A percentile compares a stretch with the other conserved stretches of the same genome.
Conservation (phyloP, 805 yeast genomes). For the Cyberlindnera mycetangii region DNA sequence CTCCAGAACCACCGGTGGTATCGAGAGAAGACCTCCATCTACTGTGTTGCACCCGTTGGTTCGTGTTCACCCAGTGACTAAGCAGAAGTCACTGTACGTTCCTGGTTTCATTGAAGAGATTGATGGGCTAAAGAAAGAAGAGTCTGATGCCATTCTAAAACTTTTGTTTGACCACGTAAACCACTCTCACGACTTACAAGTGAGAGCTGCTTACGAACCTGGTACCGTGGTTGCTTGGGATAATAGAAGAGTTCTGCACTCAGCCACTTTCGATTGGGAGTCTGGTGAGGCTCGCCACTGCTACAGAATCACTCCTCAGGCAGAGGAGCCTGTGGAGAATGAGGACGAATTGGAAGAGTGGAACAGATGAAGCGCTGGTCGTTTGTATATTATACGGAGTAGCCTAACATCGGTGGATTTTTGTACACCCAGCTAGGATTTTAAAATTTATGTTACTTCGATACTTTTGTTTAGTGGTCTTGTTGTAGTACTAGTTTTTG, state of each 20-base stretch:
- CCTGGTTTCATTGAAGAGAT: slow-evolving; percentile 66
- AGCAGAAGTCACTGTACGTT: slow-evolving; percentile 54
- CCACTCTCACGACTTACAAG: slow-evolving; percentile 57
- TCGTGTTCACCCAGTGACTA: slow-evolving; percentile 70
- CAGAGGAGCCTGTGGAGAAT: slow-evolving; percentile 62
- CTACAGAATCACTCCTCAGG: slow-evolving; percentile 68
- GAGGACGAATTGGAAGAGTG: slow-evolving; percentile 36
- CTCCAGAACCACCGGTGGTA: slow-evolving; percentile 53
- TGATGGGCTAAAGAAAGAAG: slow-evolving; percentile 70
- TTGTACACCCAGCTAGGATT: no score
- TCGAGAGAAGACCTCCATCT: slow-evolving; percentile 63
- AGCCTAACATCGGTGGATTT: no score
- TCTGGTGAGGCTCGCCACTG: slow-evolving; percentile 67
- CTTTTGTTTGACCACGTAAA: slow-evolving; percentile 55
- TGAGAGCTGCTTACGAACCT: slow-evolving; percentile 70
- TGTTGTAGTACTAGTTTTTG: no score
- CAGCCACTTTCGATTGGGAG: slow-evolving; percentile 72
- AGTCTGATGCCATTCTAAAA: slow-evolving; percentile 57
- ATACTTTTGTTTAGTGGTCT: no score
- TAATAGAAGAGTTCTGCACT: slow-evolving; percentile 66
- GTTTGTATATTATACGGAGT: no score
- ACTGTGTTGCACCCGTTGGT: slow-evolving; percentile 62
- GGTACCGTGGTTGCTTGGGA: slow-evolving; percentile 76
- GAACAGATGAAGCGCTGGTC: slow-evolving; percentile 12
- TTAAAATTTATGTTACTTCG: no score